phyloP scores from a whole-genome alignment of 805 yeast species.

The Scheffersomyces ergatensis region DNA sequence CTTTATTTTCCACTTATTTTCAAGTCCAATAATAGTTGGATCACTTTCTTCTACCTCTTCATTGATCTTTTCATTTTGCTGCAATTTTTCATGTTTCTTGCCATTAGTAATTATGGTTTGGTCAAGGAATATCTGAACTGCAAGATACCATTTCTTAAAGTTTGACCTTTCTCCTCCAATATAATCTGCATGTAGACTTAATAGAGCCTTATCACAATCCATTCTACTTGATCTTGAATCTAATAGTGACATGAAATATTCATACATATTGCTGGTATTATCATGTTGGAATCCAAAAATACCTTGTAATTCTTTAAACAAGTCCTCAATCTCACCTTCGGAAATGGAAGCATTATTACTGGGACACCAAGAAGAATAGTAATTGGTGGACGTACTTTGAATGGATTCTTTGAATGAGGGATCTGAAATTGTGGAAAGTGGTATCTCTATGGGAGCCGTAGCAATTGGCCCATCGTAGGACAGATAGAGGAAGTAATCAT shows the following conservation, averaged over 20 bases:
- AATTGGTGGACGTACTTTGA: conserved; percentile 5
- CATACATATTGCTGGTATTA: conserved; percentile 75
- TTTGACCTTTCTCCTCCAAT: conserved; percentile 89
- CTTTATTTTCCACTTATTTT: conserved; percentile 60
- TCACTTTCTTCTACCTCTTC: conserved; percentile 8
- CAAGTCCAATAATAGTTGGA: conserved; percentile 16
- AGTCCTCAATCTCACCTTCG: conserved; percentile 52
- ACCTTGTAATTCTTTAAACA: conserved; percentile 56
- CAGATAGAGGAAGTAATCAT: conserved; percentile 4
- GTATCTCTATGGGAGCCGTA: not conserved
- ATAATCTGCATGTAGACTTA: conserved; percentile 82
- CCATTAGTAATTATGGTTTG: conserved; percentile 48
- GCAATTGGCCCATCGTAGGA: conserved; percentile 3
- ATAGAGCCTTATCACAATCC: conserved; percentile 66
- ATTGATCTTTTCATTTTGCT: conserved; percentile 5
- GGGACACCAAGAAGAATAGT: conserved; percentile 19
- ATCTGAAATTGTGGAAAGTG: not conserved
- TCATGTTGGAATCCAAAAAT: conserved; percentile 85
- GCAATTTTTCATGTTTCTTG: conserved; percentile 35
- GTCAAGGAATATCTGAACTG: conserved; percentile 78
- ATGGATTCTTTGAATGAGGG: not conserved
- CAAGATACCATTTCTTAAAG: conserved; percentile 89
- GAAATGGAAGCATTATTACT: conserved; percentile 21
- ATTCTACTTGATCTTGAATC: conserved; percentile 87
- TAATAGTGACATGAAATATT: conserved; percentile 73